Evolutionary conservation across 148 eudicot genomes (phyloP).

Genomic region (Chenopodium suecicum): DNA sequence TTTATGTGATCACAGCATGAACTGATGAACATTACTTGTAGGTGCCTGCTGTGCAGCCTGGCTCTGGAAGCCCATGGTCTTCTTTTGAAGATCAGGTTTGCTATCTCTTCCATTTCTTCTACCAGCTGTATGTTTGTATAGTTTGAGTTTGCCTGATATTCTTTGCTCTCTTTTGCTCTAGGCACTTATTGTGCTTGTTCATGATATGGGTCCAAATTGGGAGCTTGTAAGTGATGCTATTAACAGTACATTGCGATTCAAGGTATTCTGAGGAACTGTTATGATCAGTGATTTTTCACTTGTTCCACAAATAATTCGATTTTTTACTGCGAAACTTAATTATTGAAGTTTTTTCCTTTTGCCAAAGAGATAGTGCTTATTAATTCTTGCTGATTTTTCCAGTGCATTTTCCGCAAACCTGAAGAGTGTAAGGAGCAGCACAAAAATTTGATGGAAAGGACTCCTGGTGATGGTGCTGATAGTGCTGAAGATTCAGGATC

Average conservation of each 20-base stretch:
- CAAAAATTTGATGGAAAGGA: conserved; percentile 62
- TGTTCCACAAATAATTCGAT: not conserved
- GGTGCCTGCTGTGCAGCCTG: conserved; percentile 62
- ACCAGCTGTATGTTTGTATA: not conserved
- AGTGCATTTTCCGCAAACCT: conserved; percentile 82
- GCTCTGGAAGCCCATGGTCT: conserved; percentile 81
- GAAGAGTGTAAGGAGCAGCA: conserved; percentile 92
- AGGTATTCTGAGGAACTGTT: conserved; percentile 39
- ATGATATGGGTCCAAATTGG: conserved; percentile 99
- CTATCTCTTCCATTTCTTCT: conserved; percentile 2
- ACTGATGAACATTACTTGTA: conserved; percentile 34
- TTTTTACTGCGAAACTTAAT: not conserved
- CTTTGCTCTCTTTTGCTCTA: conserved; percentile 28
- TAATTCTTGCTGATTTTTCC: conserved; percentile 14
- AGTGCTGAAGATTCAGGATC: conserved; percentile 96
- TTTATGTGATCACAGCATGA: conserved; percentile 10
- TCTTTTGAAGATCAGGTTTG: conserved; percentile 89
- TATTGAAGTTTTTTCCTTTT: not conserved
- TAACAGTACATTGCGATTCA: conserved; percentile 78
- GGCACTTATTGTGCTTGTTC: conserved; percentile 98
- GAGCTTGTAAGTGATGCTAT: conserved; percentile 93
- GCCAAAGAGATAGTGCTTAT: conserved; percentile 7
- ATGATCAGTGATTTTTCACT: not conserved
- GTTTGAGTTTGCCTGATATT: conserved; percentile 23
- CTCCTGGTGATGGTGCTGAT: conserved; percentile 89